These are phyloP conservation scores for Tremellales sp. DNA, from an alignment of 1,284 basidiomycete genomes.

Conservation along the genomic window DNA sequence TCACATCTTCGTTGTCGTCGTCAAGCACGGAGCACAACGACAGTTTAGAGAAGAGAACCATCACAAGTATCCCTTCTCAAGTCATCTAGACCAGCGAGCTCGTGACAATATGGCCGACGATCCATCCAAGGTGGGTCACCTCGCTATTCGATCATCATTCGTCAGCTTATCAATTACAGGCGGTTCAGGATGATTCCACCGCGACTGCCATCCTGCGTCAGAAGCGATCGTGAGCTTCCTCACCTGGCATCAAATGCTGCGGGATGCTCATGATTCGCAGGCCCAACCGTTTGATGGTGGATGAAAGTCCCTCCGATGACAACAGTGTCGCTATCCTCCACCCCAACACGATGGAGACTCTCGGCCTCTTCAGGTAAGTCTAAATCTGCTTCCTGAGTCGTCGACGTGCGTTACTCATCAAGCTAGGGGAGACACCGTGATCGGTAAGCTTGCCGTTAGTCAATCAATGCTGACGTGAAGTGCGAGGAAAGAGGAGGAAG, in stretches of 20 bases:
- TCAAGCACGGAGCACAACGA: neutral
- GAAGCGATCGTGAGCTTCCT: slow-evolving; percentile 82
- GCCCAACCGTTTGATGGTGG: slow-evolving; percentile 90
- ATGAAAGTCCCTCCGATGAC: slow-evolving; percentile 85
- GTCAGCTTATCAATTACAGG: slow-evolving; percentile 15
- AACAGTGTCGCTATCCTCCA: slow-evolving; percentile 87
- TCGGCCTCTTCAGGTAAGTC: slow-evolving; percentile 83
- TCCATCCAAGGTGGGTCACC: slow-evolving; percentile 26
- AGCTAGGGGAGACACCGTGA: slow-evolving; percentile 41
- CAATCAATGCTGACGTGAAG: slow-evolving; percentile 8
- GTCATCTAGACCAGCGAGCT: neutral
- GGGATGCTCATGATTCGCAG: slow-evolving; percentile 51
- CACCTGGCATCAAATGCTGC: slow-evolving; percentile 3
- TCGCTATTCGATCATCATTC: neutral
- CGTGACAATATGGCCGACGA: slow-evolving; percentile 30
- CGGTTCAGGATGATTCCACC: slow-evolving; percentile 47
- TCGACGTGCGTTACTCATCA: no score
- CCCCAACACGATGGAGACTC: slow-evolving; percentile 92
- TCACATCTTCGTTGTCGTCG: neutral
- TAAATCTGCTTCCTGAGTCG: neutral
- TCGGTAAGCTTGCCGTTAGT: slow-evolving; percentile 26
- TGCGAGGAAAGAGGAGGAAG: slow-evolving; percentile 84
- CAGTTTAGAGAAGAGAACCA: neutral
- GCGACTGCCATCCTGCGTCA: slow-evolving; percentile 91
- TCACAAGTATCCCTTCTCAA: neutral